These are phyloP conservation scores for Fomitopsis palustris DNA, from an alignment of 1,284 basidiomycete species.

Conservation along the genomic window DNA sequence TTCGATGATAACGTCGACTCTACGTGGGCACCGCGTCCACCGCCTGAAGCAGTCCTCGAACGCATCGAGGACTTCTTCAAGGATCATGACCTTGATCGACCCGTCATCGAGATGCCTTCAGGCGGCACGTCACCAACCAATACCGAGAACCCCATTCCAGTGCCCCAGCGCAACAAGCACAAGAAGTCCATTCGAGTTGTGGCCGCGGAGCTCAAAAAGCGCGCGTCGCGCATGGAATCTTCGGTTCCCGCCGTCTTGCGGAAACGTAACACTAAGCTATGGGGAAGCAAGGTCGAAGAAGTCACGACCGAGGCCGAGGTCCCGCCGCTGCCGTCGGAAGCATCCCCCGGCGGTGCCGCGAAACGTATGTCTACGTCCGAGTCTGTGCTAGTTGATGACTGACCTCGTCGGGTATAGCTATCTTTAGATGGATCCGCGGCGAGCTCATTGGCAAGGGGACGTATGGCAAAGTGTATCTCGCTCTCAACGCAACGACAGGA, in stretches of 20 bases:
- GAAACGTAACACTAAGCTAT: constrained; percentile 91
- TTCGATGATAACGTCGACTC: constrained; percentile 56
- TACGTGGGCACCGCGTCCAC: constrained; percentile 86
- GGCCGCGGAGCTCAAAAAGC: constrained; percentile 77
- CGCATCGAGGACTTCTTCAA: constrained; percentile 95
- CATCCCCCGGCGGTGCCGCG: constrained; percentile 48
- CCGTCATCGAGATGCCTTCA: constrained; percentile 83
- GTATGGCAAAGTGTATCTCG: constrained; percentile 95
- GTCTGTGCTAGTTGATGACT: constrained; percentile 5
- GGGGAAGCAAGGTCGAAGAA: constrained; percentile 93
- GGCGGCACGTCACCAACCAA: constrained; percentile 77
- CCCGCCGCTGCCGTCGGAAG: constrained; percentile 46
- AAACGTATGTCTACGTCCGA: constrained; percentile 46
- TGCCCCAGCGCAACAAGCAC: constrained; percentile 40
- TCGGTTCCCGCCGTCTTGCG: constrained; percentile 54
- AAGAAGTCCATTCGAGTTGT: constrained; percentile 94
- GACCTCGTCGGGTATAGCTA: constrained; percentile 45
- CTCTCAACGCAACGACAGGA: constrained; percentile 95
- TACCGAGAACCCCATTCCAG: constrained; percentile 48
- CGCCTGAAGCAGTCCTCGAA: constrained; percentile 92
- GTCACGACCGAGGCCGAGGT: constrained; percentile 70
- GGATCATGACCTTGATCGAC: constrained; percentile 93
- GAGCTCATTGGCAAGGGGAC: constrained; percentile 97
- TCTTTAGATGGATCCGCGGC: constrained; percentile 98
- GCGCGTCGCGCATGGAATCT: constrained; percentile 50